A percentile compares a stretch with the other conserved stretches of the same genome.
phyloP scores from a whole-genome alignment of 2,329 filamentous ascomycete genomes.

The Alternaria alternata region DNA sequence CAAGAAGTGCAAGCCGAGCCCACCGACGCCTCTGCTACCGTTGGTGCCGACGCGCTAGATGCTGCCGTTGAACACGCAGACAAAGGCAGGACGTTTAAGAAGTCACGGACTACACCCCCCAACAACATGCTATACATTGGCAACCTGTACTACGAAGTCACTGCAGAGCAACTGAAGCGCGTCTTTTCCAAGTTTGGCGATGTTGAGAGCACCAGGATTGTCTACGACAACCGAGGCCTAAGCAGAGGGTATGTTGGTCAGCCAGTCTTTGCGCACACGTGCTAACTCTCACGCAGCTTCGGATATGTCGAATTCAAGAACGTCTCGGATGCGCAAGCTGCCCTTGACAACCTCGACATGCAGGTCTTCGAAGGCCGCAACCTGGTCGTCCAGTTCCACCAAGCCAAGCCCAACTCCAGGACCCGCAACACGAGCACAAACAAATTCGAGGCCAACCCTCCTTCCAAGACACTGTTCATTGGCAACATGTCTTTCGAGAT shows the following conservation, averaged over 20 bases:
- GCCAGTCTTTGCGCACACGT: neutral
- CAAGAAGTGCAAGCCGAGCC: slow-evolving; percentile 33
- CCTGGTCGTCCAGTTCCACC: slow-evolving; percentile 68
- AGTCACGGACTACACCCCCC: slow-evolving; percentile 13
- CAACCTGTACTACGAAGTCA: slow-evolving; percentile 75
- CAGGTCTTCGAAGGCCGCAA: slow-evolving; percentile 70
- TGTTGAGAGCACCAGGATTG: slow-evolving; percentile 62
- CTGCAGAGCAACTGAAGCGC: slow-evolving; percentile 65
- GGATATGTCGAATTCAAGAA: slow-evolving; percentile 70
- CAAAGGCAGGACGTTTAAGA: neutral
- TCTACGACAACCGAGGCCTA: slow-evolving; percentile 68
- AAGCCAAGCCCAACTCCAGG: slow-evolving; percentile 27
- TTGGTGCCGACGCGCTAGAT: slow-evolving; percentile 36
- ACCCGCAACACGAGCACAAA: slow-evolving; percentile 5
- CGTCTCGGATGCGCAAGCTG: slow-evolving; percentile 62
- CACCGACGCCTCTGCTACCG: slow-evolving; percentile 39
- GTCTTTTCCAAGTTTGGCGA: slow-evolving; percentile 68
- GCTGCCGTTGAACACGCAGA: slow-evolving; percentile 11
- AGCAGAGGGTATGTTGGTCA: slow-evolving; percentile 69
- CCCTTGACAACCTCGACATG: slow-evolving; percentile 67
- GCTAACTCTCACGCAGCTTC: slow-evolving; percentile 59
- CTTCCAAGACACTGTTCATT: slow-evolving; percentile 76
- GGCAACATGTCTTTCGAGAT: slow-evolving; percentile 89
- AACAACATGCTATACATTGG: slow-evolving; percentile 67
- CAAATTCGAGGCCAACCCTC: slow-evolving; percentile 49